A percentile compares a stretch with the other conserved stretches of the same genome.
These are phyloP conservation scores for Podaxis pistillaris DNA, from an alignment of 768 basidiomycete species.

Conservation along the genomic window DNA sequence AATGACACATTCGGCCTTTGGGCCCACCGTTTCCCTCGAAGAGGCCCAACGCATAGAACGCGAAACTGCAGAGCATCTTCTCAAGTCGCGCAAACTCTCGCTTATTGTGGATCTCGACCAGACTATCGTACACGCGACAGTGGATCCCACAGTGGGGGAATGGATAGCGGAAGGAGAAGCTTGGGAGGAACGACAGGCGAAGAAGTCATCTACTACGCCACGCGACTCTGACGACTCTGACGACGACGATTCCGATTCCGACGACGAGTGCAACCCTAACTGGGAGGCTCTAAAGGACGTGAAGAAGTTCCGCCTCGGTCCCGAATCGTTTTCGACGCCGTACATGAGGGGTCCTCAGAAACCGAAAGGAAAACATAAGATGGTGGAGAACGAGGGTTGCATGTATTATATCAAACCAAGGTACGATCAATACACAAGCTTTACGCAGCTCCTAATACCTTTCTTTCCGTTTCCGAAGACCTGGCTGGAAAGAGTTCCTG, in stretches of 20 bases:
- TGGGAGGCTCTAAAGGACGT: constrained; percentile 91
- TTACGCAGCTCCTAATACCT: constrained; percentile 12
- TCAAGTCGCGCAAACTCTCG: constrained; percentile 75
- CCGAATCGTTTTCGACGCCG: constrained; percentile 63
- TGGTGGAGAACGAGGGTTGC: constrained; percentile 75
- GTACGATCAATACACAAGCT: constrained; percentile 41
- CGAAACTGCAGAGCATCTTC: constrained; percentile 77
- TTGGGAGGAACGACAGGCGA: constrained; percentile 66
- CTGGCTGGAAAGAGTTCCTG: constrained; percentile 83
- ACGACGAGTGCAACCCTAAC: constrained; percentile 84
- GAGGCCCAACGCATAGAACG: constrained; percentile 89
- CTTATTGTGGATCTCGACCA: constrained; percentile 99
- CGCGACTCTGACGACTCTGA: constrained; percentile 36
- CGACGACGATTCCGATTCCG: constrained; percentile 39
- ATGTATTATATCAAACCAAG: constrained; percentile 98
- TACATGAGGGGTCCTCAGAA: constrained; percentile 34
- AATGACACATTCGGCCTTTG: constrained; percentile 92
- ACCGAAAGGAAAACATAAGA: constrained; percentile 59
- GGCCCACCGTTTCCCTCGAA: constrained; percentile 87
- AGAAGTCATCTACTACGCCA: constrained; percentile 32
- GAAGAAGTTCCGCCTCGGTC: constrained; percentile 80
- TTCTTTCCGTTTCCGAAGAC: constrained; percentile 39
- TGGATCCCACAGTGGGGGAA: constrained; percentile 97
- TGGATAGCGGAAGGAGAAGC: constrained; percentile 88
- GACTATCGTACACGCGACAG: constrained; percentile 97